phyloP scores from a whole-genome alignment of 2,329 filamentous ascomycete species.

The Colletotrichum sp. region DNA sequence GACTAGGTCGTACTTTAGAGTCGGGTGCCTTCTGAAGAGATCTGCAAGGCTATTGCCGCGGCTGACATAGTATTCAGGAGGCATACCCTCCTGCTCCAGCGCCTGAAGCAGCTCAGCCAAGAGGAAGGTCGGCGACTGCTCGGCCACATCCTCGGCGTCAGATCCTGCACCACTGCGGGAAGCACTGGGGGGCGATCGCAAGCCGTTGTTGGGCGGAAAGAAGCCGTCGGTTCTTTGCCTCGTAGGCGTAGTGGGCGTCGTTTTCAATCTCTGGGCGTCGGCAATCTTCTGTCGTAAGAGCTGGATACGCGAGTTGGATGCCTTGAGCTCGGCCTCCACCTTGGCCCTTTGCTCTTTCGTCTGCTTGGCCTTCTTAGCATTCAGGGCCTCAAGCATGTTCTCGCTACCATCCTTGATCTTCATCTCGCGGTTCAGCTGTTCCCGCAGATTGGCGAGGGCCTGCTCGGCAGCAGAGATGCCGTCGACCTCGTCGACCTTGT shows the following conservation, averaged over 20 bases:
- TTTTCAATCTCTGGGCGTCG: slow-evolving; percentile 60
- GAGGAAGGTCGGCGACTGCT: slow-evolving; percentile 85
- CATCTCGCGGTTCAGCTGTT: slow-evolving; percentile 90
- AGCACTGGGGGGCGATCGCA: slow-evolving; percentile 63
- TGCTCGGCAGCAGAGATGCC: slow-evolving; percentile 66
- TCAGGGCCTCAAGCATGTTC: slow-evolving; percentile 94
- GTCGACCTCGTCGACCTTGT: slow-evolving; percentile 69
- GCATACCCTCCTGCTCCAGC: slow-evolving; percentile 85
- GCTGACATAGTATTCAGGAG: slow-evolving; percentile 93
- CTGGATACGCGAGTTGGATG: slow-evolving; percentile 78
- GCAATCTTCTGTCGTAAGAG: slow-evolving; percentile 64
- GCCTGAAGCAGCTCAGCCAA: slow-evolving; percentile 90
- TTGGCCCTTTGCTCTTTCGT: slow-evolving; percentile 81
- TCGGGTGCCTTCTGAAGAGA: slow-evolving; percentile 91
- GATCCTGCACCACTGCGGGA: slow-evolving; percentile 62
- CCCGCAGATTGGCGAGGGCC: slow-evolving; percentile 75
- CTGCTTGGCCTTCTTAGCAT: slow-evolving; percentile 95
- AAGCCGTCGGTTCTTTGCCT: slow-evolving; percentile 55
- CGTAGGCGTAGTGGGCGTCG: slow-evolving; percentile 55
- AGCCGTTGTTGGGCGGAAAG: slow-evolving; percentile 41
- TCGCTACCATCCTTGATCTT: slow-evolving; percentile 98
- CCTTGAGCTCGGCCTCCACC: slow-evolving; percentile 87
- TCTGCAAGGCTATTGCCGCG: slow-evolving; percentile 93
- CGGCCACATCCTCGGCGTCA: slow-evolving; percentile 70
- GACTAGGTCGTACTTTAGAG: slow-evolving; percentile 93